phyloP scores from a whole-genome alignment of 495 filamentous ascomycete species.

The Clohesyomyces aquaticus region DNA sequence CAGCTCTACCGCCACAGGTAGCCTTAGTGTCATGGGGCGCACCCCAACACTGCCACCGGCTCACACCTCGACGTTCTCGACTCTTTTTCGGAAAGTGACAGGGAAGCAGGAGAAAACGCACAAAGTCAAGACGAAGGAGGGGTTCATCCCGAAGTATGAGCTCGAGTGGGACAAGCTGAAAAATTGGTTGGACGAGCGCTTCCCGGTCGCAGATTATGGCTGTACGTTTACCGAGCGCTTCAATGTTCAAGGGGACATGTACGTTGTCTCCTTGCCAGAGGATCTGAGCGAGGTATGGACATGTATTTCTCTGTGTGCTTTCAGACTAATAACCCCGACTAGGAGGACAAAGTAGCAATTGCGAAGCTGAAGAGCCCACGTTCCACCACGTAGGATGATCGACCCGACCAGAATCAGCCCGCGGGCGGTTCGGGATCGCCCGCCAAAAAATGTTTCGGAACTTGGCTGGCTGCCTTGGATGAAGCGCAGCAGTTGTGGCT shows the following conservation, averaged over 20 bases:
- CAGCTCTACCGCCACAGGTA: too few relatives aligned
- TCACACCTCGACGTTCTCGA: too few relatives aligned
- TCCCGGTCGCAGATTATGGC: neutral
- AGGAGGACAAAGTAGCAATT: conserved; percentile 11
- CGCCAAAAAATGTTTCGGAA: neutral
- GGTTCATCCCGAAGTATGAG: conserved; percentile 14
- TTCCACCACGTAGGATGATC: neutral
- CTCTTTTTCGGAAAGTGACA: too few relatives aligned
- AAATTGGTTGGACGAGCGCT: conserved; percentile 10
- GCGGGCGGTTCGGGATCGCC: conserved; percentile 11
- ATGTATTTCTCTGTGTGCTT: neutral
- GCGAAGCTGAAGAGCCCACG: conserved; percentile 7
- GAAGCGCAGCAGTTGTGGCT: conserved; percentile 1
- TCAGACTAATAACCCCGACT: neutral
- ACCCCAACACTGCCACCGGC: too few relatives aligned
- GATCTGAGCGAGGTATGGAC: neutral
- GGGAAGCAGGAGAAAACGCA: too few relatives aligned
- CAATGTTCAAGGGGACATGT: conserved; percentile 1
- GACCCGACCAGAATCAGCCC: neutral
- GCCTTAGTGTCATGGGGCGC: too few relatives aligned
- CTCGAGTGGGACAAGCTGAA: conserved; percentile 16
- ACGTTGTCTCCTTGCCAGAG: conserved; percentile 12
- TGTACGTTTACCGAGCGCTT: conserved; percentile 12
- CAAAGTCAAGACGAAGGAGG: conserved; percentile 9
- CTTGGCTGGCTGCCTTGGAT: neutral